A percentile compares a stretch with the other conserved stretches of the same genome.
phyloP scores from a whole-genome alignment of 192 early-diverging fungal genomes.

The Backusella tarrabulga region DNA sequence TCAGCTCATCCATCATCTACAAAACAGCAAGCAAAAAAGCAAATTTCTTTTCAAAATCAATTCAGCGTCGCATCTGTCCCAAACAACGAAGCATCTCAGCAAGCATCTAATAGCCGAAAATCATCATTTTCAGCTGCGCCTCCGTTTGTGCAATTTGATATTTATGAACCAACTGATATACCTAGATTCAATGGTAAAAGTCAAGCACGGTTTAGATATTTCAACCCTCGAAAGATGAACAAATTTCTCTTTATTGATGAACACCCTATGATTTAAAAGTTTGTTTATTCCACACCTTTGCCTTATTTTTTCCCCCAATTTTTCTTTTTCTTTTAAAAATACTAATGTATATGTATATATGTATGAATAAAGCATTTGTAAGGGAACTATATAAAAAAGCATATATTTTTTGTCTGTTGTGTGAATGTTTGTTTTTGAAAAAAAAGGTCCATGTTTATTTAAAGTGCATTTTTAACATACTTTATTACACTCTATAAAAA shows the following conservation, averaged over 20 bases:
- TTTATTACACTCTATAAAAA: no score
- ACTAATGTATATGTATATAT: not conserved
- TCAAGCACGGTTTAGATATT: slow-evolving; percentile 36
- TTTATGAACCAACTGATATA: slow-evolving; percentile 16
- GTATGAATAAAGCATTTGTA: not conserved
- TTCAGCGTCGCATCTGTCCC: slow-evolving; percentile 12
- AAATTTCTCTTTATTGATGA: slow-evolving; percentile 43
- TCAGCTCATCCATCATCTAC: not conserved
- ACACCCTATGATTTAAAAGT: slow-evolving; percentile 29
- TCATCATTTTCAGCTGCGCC: slow-evolving; percentile 21
- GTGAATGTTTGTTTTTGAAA: not conserved
- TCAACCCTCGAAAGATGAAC: slow-evolving; percentile 39
- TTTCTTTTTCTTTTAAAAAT: not conserved
- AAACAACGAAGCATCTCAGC: not conserved
- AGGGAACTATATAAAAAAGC: not conserved
- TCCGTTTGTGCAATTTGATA: slow-evolving; percentile 15
- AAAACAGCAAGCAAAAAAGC: not conserved
- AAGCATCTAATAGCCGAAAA: slow-evolving; percentile 4
- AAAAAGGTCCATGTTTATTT: not conserved
- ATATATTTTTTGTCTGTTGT: not conserved
- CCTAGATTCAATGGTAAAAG: slow-evolving; percentile 3
- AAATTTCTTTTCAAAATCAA: slow-evolving; percentile 29
- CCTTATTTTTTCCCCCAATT: not conserved
- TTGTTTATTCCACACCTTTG: not conserved
- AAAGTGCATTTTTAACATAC: not conserved